Conservation (phyloP, 1,284 basidiomycete genomes). For the Trichosporon asahii region DNA sequence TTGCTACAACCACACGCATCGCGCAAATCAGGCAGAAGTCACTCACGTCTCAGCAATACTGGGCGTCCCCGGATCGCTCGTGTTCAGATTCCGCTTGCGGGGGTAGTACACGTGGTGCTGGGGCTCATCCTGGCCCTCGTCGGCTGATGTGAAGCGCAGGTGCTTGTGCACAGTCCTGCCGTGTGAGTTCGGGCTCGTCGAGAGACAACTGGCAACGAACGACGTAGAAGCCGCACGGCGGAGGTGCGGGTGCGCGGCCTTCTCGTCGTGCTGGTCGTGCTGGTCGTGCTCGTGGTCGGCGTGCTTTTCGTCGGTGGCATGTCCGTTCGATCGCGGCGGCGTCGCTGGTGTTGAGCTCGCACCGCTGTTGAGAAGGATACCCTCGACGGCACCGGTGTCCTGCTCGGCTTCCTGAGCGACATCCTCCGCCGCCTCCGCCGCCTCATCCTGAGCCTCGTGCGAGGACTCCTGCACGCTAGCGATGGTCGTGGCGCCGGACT, state of each 20-base stretch:
- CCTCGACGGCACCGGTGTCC: neutral
- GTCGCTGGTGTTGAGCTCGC: too few species aligned
- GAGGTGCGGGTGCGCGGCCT: slow-evolving; percentile 1
- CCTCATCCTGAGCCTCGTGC: too few species aligned
- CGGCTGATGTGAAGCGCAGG: slow-evolving; percentile 21
- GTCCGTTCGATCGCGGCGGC: too few species aligned
- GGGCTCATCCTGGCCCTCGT: neutral
- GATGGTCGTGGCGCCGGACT: neutral
- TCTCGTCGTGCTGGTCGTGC: neutral
- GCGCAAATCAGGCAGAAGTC: neutral
- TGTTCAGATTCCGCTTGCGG: neutral
- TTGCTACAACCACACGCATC: too few species aligned
- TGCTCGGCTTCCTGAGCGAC: too few species aligned
- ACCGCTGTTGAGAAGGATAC: neutral
- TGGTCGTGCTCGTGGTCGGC: neutral
- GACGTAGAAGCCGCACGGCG: slow-evolving; percentile 6
- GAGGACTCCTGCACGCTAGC: neutral
- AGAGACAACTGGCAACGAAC: slow-evolving; percentile 10
- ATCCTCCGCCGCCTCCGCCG: too few species aligned
- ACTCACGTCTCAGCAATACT: slow-evolving; percentile 50
- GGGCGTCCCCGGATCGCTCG: slow-evolving; percentile 47
- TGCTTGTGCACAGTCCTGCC: slow-evolving; percentile 13
- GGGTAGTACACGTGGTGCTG: slow-evolving; percentile 6
- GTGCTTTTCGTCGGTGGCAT: too few species aligned
- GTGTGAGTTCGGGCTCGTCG: neutral